Conservation (phyloP, 495 filamentous ascomycete species). For the Penicillium malachiteum region DNA sequence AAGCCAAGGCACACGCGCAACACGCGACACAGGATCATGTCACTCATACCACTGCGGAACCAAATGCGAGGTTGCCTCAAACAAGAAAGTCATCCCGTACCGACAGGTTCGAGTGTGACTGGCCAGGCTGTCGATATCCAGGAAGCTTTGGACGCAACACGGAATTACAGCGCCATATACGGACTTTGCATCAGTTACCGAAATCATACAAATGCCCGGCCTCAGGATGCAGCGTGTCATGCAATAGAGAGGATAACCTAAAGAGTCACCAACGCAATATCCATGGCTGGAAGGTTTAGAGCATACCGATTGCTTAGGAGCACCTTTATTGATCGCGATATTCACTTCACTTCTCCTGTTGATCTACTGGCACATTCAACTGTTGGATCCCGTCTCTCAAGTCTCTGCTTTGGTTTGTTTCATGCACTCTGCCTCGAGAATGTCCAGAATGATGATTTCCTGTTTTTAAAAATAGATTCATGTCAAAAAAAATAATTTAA, state of each 20-base stretch:
- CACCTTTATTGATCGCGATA: background rate
- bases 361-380: too few species aligned
- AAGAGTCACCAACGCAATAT: background rate
- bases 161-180: background rate
- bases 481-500: too few species aligned
- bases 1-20: too few species aligned
- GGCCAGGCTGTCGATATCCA: background rate
- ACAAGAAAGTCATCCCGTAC: too few species aligned
- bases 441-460: too few species aligned
- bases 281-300: background rate
- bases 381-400: too few species aligned
- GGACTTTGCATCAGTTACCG: background rate
- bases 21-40: too few species aligned
- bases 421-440: too few species aligned
- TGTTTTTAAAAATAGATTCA: too few species aligned
- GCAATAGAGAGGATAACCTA: background rate
- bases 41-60: too few species aligned
- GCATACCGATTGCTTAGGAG: background rate
- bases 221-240: background rate
- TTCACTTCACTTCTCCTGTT: background rate
- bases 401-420: too few species aligned
- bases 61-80: background rate
- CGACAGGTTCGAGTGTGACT: background rate
- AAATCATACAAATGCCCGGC: background rate
- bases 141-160: background rate